Evolutionary conservation across 345 rosid species (phyloP).

Genomic region (Abelmoschus esculentus): DNA sequence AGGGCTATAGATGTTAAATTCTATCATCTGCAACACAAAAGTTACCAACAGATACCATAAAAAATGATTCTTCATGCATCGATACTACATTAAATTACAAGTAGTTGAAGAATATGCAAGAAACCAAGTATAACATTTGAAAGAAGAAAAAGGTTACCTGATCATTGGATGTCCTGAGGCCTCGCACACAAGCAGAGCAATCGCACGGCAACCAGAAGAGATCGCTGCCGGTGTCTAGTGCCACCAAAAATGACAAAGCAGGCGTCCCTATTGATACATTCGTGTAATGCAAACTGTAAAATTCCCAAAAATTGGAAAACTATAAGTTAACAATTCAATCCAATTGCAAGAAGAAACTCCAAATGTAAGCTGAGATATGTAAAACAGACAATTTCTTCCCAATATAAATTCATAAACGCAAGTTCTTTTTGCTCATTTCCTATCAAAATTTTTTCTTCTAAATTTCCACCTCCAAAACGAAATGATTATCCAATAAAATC

Average conservation of each 20-base stretch:
- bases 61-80: neutral
- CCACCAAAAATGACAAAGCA: constrained; percentile 59
- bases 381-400: neutral
- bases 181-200: constrained; percentile 47
- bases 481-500: too few species aligned
- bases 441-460: neutral
- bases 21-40: constrained; percentile 24
- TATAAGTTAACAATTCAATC: neutral
- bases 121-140: neutral
- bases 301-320: constrained; percentile 4
- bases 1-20: constrained; percentile 49
- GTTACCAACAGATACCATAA: neutral
- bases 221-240: constrained; percentile 91
- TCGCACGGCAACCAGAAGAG: constrained; percentile 96
- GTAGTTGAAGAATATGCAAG: neutral
- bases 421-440: neutral
- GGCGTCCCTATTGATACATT: constrained; percentile 80
- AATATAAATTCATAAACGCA: neutral
- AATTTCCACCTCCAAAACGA: neutral
- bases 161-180: constrained; percentile 29
- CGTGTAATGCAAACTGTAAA: constrained; percentile 74
- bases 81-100: neutral
- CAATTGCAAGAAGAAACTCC: neutral
- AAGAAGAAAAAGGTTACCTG: constrained; percentile 26
- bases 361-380: neutral